Evolutionary conservation across 23 red algal genomes (phyloP), one percentile per base, ranked within the genome.

Genomic region (Agarophyton chilense): DNA sequence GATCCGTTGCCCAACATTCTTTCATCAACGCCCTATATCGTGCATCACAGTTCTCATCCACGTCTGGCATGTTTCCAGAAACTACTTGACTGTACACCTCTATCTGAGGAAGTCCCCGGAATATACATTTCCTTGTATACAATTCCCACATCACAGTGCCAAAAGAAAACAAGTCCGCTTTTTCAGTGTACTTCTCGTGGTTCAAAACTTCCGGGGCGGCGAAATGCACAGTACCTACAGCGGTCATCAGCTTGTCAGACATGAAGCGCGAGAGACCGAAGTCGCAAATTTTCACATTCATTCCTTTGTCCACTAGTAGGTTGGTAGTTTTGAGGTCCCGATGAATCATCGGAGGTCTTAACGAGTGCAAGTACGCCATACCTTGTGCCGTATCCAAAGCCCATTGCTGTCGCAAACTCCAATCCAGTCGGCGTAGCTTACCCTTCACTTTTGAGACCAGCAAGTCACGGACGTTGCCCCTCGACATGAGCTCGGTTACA

Each of bases 81-180:
- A 96, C 78, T 21, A 96, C 94, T 14, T 43, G 43, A 28, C 73
- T 85, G 79, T 96, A 96, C 38, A 96, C 94, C 52, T 86, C 87
- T 26, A 96, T 63, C 72, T 96, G 94, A 17, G 94, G 78, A 10
- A 96, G 65, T 35, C 94, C 94, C 54, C 89, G 19, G 68, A 96
- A 96, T 2, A 96, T 57, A 51, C 65, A 49, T 53, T 77, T 18
- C 25, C 94, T 90, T 29, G 88, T 94, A 65, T 94, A 86, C 73
- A 98, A 81, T 58, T 98, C 96, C 86, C 92, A 92, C 61, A 95
- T 68, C 57, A 92, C 92, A 79, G 92, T 95, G 12, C 96, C 96
- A 40, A 98, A 98, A 1, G 96, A 92, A 70, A 94, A 98, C 46
- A 98, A 52, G 43, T 98, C 96, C 6, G 87, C 89, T 50, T 93